These are phyloP conservation scores for Stemphylium vesicarium DNA, from an alignment of 2,329 filamentous ascomycete species.

Conservation along the genomic window DNA sequence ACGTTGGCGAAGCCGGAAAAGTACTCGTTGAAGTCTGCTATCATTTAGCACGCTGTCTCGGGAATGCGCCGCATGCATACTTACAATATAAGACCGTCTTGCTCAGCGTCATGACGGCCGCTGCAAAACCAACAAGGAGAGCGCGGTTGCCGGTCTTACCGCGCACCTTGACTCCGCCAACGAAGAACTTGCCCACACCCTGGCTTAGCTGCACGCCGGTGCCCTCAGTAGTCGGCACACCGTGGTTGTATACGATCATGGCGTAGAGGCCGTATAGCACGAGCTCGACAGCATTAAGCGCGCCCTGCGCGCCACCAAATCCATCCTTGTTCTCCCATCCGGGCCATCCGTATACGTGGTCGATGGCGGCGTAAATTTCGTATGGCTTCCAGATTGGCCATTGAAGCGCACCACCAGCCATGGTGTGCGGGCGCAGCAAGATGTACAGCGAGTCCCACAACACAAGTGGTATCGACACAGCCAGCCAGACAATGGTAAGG, in stretches of 20 bases:
- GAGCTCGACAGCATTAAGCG: constrained; percentile 73
- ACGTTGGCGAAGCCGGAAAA: constrained; percentile 67
- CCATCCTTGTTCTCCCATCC: constrained; percentile 70
- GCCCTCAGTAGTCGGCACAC: constrained; percentile 41
- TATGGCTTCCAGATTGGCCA: constrained; percentile 78
- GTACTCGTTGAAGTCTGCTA: constrained; percentile 65
- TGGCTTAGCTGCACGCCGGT: constrained; percentile 49
- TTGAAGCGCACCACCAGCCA: constrained; percentile 78
- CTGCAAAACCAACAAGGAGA: constrained; percentile 64
- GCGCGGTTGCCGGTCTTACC: constrained; percentile 62
- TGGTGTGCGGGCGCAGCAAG: constrained; percentile 77
- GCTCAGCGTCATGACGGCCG: constrained; percentile 68
- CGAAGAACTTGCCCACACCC: constrained; percentile 53
- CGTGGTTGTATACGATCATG: constrained; percentile 57
- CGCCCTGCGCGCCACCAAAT: constrained; percentile 77
- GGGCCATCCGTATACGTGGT: constrained; percentile 81
- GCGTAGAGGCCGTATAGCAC: constrained; percentile 69
- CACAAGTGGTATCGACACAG: constrained; percentile 77
- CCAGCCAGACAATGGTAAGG: constrained; percentile 72
- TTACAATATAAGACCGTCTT: constrained; percentile 73
- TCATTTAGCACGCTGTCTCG: constrained; percentile 15
- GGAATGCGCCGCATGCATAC: constrained; percentile 31
- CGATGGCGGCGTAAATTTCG: constrained; percentile 77
- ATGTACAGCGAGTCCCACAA: constrained; percentile 83
- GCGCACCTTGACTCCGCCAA: constrained; percentile 58